Conservation (phyloP, 2,329 filamentous ascomycete species). For the Trichoderma sp. region DNA sequence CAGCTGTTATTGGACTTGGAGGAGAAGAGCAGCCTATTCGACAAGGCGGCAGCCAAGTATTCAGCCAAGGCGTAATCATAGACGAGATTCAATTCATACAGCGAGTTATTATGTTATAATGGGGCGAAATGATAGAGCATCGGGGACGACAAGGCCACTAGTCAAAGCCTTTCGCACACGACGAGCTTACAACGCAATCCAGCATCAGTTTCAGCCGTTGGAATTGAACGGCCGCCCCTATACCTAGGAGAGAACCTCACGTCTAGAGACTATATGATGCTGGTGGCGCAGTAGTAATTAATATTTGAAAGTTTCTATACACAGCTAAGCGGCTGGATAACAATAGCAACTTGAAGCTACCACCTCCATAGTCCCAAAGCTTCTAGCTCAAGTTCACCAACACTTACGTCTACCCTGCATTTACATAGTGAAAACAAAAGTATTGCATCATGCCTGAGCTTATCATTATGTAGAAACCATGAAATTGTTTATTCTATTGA, state of each 20-base stretch:
- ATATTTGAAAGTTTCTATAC: not conserved
- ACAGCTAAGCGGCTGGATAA: not conserved
- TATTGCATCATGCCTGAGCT: not conserved
- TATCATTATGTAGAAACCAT: not conserved
- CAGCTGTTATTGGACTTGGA: constrained; percentile 71
- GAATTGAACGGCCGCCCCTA: not conserved
- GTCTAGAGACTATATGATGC: not conserved
- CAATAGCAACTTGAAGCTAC: constrained; percentile 6
- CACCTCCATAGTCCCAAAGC: not conserved
- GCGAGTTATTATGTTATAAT: constrained; percentile 36
- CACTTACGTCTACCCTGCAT: not conserved
- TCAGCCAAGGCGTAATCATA: constrained; percentile 71
- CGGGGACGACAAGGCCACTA: constrained; percentile 14
- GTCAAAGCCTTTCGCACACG: not conserved
- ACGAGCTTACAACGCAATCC: not conserved
- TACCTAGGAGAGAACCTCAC: not conserved
- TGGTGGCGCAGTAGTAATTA: not conserved
- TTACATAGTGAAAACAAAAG: not conserved
- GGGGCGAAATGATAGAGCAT: constrained; percentile 35
- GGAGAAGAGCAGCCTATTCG: constrained; percentile 86
- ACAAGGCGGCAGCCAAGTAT: constrained; percentile 84
- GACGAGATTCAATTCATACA: constrained; percentile 21
- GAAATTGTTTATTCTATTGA: not conserved
- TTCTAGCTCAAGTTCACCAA: not conserved
- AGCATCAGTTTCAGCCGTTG: not conserved